These are phyloP conservation scores for Neofusicoccum kwambonambiense DNA, from an alignment of 2,329 filamentous ascomycete species.

Conservation along the genomic window DNA sequence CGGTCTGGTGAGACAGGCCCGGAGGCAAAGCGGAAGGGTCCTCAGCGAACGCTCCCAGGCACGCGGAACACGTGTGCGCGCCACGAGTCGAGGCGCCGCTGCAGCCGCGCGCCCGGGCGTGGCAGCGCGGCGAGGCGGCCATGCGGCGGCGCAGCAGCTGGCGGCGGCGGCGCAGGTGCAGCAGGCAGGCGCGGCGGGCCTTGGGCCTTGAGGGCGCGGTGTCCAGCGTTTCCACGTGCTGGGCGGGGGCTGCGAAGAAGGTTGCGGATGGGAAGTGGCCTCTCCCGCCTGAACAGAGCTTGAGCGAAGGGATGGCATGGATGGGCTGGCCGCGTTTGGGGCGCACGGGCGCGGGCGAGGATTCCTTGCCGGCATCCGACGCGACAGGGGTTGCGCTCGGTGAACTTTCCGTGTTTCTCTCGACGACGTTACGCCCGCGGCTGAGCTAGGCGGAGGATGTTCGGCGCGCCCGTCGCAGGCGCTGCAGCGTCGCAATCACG, in stretches of 20 bases:
- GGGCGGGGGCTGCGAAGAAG: slow-evolving; percentile 5
- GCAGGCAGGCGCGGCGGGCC: background rate
- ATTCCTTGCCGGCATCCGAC: slow-evolving; percentile 14
- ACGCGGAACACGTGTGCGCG: slow-evolving; percentile 8
- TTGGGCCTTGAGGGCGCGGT: background rate
- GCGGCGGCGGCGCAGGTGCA: background rate
- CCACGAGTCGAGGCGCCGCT: background rate
- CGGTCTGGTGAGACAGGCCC: slow-evolving; percentile 13
- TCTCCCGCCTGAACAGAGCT: slow-evolving; percentile 13
- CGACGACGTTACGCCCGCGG: slow-evolving; percentile 13
- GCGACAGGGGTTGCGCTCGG: slow-evolving; percentile 11
- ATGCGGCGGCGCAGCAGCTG: background rate
- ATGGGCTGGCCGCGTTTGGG: background rate
- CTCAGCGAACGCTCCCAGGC: background rate
- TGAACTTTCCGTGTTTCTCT: slow-evolving; percentile 14
- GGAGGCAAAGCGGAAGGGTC: background rate
- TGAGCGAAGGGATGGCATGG: background rate
- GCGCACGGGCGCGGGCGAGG: slow-evolving; percentile 6
- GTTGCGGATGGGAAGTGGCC: slow-evolving; percentile 14
- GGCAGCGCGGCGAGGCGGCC: background rate
- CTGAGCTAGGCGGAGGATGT: slow-evolving; percentile 6
- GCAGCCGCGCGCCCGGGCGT: background rate
- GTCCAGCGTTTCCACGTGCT: background rate
- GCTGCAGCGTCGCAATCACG: slow-evolving; percentile 15
- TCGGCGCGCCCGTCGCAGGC: slow-evolving; percentile 7